phyloP scores from a whole-genome alignment of 1,139 yeast genomes.

The Lodderomyces parapsilosis region DNA sequence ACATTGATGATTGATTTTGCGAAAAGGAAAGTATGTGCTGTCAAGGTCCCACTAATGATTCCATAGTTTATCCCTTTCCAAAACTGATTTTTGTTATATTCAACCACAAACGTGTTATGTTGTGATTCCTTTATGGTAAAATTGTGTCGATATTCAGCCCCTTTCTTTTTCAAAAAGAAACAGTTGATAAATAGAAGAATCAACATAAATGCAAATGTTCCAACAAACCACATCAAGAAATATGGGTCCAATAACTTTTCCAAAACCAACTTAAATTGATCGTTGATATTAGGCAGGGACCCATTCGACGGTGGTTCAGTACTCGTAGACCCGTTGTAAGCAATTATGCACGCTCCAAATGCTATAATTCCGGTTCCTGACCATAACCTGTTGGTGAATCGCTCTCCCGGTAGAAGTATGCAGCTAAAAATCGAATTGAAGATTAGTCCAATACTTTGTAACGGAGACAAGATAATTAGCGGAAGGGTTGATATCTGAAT shows the following conservation, averaged over 20 bases:
- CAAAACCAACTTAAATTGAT: slow-evolving; percentile 28
- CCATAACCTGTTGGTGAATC: slow-evolving; percentile 56
- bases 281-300: slow-evolving; percentile 19
- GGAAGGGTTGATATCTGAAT: slow-evolving; percentile 86
- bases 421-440: slow-evolving; percentile 78
- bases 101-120: background rate
- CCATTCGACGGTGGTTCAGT: slow-evolving; percentile 15
- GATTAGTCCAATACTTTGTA: slow-evolving; percentile 84
- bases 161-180: slow-evolving; percentile 10
- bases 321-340: slow-evolving; percentile 57
- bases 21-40: slow-evolving; percentile 82
- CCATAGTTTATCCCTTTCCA: slow-evolving; percentile 64
- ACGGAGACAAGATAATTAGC: slow-evolving; percentile 72
- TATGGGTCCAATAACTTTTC: slow-evolving; percentile 24
- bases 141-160: slow-evolving; percentile 13
- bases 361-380: slow-evolving; percentile 70
- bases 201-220: slow-evolving; percentile 32
- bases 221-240: slow-evolving; percentile 40
- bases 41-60: slow-evolving; percentile 69
- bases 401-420: slow-evolving; percentile 63
- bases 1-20: slow-evolving; percentile 84
- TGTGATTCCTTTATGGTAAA: slow-evolving; percentile 7
- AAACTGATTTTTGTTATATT: slow-evolving; percentile 23
- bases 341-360: slow-evolving; percentile 77
- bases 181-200: slow-evolving; percentile 25